These are phyloP conservation scores for Maudiozyma humilis DNA, from an alignment of 1,139 yeast species.

Conservation along the genomic window DNA sequence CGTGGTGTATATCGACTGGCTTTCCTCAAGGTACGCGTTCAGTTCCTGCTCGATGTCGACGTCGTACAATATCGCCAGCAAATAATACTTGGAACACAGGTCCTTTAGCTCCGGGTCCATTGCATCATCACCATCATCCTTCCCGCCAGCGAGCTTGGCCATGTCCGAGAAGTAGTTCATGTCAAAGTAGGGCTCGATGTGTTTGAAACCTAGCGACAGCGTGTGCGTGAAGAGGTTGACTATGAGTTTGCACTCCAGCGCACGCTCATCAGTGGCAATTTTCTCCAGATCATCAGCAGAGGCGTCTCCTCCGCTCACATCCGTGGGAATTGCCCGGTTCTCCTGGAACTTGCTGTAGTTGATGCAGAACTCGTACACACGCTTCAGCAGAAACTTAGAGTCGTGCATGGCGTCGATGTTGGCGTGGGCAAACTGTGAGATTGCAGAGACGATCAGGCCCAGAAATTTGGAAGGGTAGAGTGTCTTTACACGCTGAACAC, in stretches of 20 bases:
- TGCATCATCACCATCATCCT: neutral
- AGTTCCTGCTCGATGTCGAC: constrained; percentile 43
- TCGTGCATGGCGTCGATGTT: constrained; percentile 34
- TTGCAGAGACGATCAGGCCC: constrained; percentile 52
- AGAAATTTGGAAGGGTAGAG: constrained; percentile 70
- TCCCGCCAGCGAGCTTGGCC: constrained; percentile 3
- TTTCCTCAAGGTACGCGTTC: constrained; percentile 20
- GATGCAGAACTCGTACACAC: constrained; percentile 58
- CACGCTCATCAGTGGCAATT: constrained; percentile 26
- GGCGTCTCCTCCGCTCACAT: constrained; percentile 23
- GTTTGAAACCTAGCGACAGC: constrained; percentile 36
- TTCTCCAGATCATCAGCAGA: constrained; percentile 32
- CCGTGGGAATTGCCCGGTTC: constrained; percentile 35
- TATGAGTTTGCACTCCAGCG: constrained; percentile 29
- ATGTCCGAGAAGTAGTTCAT: constrained; percentile 13
- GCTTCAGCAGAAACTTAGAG: constrained; percentile 44
- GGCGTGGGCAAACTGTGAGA: constrained; percentile 41
- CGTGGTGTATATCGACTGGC: constrained; percentile 22
- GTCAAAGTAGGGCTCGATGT: constrained; percentile 13
- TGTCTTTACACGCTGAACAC: constrained; percentile 43
- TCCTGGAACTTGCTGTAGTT: constrained; percentile 41
- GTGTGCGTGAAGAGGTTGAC: constrained; percentile 39
- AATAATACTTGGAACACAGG: constrained; percentile 11
- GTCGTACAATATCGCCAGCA: constrained; percentile 35
- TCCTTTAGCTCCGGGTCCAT: constrained; percentile 23